Base-by-base conservation (phyloP, 192 early-diverging fungal species). In the Linnemannia exigua region DNA sequence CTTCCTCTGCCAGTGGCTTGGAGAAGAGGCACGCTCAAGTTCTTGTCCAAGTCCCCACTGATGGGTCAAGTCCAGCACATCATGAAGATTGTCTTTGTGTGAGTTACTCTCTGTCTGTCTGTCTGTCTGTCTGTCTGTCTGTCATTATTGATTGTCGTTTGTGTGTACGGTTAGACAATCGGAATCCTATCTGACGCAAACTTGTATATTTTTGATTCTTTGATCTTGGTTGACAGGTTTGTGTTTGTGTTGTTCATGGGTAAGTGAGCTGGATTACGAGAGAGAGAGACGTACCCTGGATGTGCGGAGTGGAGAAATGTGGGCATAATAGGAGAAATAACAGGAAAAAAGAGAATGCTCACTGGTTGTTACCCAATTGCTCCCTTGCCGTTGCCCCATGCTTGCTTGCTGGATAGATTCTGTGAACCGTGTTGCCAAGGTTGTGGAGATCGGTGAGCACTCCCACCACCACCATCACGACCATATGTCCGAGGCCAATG, bases 241-340 rank as follows among this genome's bases (percentile, higher is more conserved):
- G 88, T 92, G 11, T 89, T 90, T 33, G 78, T 92, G 31, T 81
- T 92, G 19, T 92, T 92, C 35, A 31, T 90, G 70, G 92, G 92
- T 92, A 89, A 79, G 79, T 50, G 28, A 37, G 47, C 12, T 44
- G 41, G 41, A 44, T n/a, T 70, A 3, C 35, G 7, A 33, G 31
- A 28, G 28, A 63, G 15, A 63, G 1, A 61, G 22, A 33, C n/a
- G 48, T 51, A 52, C 22, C 70, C 25, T 46, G 37, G 52, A n/a
- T n/a, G 52, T 54, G 52, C 52, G 58, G 58, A 63, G 58, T 63
- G 31, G 58, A 63, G 25, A 63, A 33, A 44, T 71, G 25, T 46
- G 19, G 14, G 12, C 25, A 38, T 46, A 28, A 44, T 19, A 22
- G 15, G 7, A 71, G 22, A 28, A 28, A 44, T 19, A 22, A 11